A percentile compares a stretch with the other conserved stretches of the same genome.
Evolutionary conservation across 2,329 filamentous ascomycete species (phyloP).

Genomic region (Sporothrix mexicana): DNA sequence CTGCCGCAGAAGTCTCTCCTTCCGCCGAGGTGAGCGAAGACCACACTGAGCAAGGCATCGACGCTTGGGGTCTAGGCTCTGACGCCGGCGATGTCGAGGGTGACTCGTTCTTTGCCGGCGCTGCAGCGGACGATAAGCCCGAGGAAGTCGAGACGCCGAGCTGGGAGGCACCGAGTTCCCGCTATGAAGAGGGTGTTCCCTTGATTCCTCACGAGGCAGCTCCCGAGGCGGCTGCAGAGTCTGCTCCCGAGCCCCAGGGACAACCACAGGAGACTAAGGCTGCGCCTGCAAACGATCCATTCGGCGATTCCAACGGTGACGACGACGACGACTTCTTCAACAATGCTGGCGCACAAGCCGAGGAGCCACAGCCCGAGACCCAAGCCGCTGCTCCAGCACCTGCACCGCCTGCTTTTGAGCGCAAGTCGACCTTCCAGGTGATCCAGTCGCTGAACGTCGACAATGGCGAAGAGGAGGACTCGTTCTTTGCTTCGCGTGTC

Average conservation of each 20-base stretch:
- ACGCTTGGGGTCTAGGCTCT: constrained; percentile 28
- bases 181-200: constrained; percentile 73
- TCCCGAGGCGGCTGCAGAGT: not conserved
- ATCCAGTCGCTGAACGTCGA: constrained; percentile 55
- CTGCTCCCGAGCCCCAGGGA: not conserved
- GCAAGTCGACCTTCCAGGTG: constrained; percentile 56
- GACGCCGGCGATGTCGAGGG: constrained; percentile 15
- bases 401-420: constrained; percentile 27
- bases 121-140: constrained; percentile 49
- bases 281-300: constrained; percentile 40
- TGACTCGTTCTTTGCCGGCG: constrained; percentile 39
- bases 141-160: constrained; percentile 50
- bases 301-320: constrained; percentile 56
- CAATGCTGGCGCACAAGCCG: constrained; percentile 50
- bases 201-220: constrained; percentile 51
- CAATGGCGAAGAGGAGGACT: constrained; percentile 9
- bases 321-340: constrained; percentile 69
- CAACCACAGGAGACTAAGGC: constrained; percentile 34
- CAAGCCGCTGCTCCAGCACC: not conserved
- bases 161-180: constrained; percentile 58
- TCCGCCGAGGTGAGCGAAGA: not conserved
- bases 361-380: constrained; percentile 38
- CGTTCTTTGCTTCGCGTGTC: constrained; percentile 34
- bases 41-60: not conserved
- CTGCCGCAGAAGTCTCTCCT: not conserved